phyloP scores from a whole-genome alignment of 345 rosid genomes.

The Salix dunnii region DNA sequence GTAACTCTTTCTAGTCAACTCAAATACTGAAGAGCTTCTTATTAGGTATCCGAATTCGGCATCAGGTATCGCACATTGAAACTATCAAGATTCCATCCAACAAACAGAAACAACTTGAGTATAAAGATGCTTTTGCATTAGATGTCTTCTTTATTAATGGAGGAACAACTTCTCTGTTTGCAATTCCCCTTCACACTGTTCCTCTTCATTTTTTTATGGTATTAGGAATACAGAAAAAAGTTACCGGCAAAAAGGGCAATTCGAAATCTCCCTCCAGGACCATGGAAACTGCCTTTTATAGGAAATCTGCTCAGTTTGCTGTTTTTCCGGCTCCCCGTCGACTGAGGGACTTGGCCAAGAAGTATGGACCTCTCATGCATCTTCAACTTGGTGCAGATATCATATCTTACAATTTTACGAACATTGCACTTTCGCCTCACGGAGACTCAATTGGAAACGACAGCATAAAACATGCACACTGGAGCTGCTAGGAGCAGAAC shows the following conservation, averaged over 20 bases:
- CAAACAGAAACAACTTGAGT: neutral
- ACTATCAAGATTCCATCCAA: no score
- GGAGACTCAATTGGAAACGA: constrained; percentile 7
- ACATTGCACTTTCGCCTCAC: neutral
- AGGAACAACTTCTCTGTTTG: no score
- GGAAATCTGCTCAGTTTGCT: neutral
- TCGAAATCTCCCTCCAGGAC: constrained; percentile 10
- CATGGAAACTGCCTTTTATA: constrained; percentile 1
- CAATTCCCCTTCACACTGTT: no score
- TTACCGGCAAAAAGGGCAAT: no score
- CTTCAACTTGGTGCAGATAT: neutral
- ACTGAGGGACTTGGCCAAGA: constrained; percentile 2
- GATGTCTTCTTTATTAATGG: no score
- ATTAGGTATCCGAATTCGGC: neutral
- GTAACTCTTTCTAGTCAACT: neutral
- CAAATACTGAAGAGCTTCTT: neutral
- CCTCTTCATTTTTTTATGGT: no score
- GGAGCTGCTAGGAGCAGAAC: constrained; percentile 2
- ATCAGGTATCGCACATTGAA: no score
- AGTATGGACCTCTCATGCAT: constrained; percentile 1
- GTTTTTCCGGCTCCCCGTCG: no score
- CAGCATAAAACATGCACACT: neutral
- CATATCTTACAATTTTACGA: neutral
- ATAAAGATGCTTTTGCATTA: no score
- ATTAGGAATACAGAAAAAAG: no score